phyloP scores from a whole-genome alignment of 129 eudicot species.

The Helichrysum umbraculigerum region DNA sequence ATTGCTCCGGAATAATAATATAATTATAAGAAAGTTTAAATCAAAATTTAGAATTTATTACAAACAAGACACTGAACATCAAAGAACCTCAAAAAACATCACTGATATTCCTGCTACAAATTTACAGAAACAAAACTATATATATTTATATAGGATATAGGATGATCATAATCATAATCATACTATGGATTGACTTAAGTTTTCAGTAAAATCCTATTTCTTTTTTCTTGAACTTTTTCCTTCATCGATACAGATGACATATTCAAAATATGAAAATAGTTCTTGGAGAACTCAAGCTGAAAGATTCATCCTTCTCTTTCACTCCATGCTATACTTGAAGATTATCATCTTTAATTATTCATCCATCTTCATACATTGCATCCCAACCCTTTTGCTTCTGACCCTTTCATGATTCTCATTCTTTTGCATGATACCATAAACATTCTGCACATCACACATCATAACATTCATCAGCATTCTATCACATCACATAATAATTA shows the following conservation, averaged over 20 bases:
- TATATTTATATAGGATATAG: slow-evolving; percentile 10
- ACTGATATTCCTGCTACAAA: slow-evolving; percentile 37
- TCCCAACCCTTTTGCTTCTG: slow-evolving; percentile 75
- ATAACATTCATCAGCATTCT: slow-evolving; percentile 24
- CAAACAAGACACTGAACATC: slow-evolving; percentile 36
- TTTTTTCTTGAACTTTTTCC: slow-evolving; percentile 33
- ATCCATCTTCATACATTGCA: slow-evolving; percentile 39
- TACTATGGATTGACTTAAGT: slow-evolving; percentile 33
- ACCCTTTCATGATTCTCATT: slow-evolving; percentile 79
- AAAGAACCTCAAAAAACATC: slow-evolving; percentile 38
- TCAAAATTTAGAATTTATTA: slow-evolving; percentile 24
- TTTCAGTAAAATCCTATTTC: slow-evolving; percentile 16
- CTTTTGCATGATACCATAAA: slow-evolving; percentile 75
- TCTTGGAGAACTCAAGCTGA: slow-evolving; percentile 60
- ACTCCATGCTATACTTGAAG: slow-evolving; percentile 22
- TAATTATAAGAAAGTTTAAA: not conserved
- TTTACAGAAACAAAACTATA: slow-evolving; percentile 32
- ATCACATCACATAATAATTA: not conserved
- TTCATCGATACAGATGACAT: slow-evolving; percentile 27
- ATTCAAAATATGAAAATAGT: slow-evolving; percentile 37
- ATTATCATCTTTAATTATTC: not conserved
- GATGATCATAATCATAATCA: slow-evolving; percentile 15
- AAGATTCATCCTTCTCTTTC: slow-evolving; percentile 39
- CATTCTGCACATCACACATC: slow-evolving; percentile 53
- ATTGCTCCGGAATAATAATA: slow-evolving; percentile 16